These are phyloP conservation scores for Petunia secreta DNA, from an alignment of 257 asterid genomes.

Conservation along the genomic window DNA sequence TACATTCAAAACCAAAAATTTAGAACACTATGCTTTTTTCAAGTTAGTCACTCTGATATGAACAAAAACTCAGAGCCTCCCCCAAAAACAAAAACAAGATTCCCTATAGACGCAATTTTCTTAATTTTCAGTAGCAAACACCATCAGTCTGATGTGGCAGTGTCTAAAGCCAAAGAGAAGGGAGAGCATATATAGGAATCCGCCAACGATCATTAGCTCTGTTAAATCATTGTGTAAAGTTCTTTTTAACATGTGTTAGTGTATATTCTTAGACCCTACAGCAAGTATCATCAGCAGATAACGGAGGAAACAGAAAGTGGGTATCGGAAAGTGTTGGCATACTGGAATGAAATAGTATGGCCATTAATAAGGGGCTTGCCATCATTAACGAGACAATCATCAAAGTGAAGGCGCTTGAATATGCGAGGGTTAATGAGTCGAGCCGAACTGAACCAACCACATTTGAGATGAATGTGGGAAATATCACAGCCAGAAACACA, in stretches of 20 bases:
- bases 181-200: neutral
- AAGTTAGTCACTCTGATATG: constrained; percentile 10
- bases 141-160: neutral
- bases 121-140: neutral
- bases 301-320: constrained; percentile 68
- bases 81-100: neutral
- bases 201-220: neutral
- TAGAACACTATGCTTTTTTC: neutral
- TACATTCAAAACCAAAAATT: constrained; percentile 15
- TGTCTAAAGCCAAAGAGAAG: neutral
- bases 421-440: constrained; percentile 71
- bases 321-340: constrained; percentile 78
- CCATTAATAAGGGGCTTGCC: constrained; percentile 77
- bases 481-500: constrained; percentile 69
- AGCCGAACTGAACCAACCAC: constrained; percentile 98
- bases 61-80: neutral
- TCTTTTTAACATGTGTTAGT: constrained; percentile 7
- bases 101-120: neutral
- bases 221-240: constrained; percentile 3
- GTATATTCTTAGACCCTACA: neutral
- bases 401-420: constrained; percentile 67
- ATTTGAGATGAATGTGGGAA: constrained; percentile 63
- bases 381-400: constrained; percentile 79
- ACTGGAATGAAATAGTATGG: constrained; percentile 64
- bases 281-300: constrained; percentile 46